phyloP scores from a whole-genome alignment of 306 rosid species.

The Acacia confusa region DNA sequence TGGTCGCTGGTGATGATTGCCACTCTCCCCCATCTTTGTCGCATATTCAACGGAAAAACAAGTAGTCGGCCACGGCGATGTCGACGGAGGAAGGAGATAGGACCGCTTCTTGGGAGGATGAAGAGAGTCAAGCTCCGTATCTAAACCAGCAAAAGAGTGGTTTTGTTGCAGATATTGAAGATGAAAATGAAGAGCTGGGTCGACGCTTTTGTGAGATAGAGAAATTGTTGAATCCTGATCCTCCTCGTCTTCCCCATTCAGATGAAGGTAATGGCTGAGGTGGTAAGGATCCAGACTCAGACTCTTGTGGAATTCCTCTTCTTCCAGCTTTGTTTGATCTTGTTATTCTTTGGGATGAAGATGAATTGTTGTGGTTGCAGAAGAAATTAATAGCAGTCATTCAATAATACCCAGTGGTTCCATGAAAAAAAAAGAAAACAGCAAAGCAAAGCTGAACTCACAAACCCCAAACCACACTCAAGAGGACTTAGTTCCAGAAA shows the following conservation, averaged over 20 bases:
- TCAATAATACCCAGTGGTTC: not conserved
- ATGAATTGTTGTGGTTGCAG: not conserved
- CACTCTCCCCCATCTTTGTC: slow-evolving; percentile 44
- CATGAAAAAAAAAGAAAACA: not conserved
- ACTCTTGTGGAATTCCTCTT: not conserved
- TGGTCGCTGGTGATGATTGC: slow-evolving; percentile 5
- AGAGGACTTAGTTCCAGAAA: not conserved
- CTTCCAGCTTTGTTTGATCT: not conserved
- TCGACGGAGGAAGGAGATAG: not conserved
- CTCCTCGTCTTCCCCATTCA: slow-evolving; percentile 28
- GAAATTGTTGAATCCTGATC: slow-evolving; percentile 4
- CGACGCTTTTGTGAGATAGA: slow-evolving; percentile 7
- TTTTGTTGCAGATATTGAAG: slow-evolving; percentile 24
- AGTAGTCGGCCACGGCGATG: slow-evolving; percentile 35
- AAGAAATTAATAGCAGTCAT: not conserved
- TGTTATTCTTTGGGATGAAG: no score
- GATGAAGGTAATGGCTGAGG: slow-evolving; percentile 29
- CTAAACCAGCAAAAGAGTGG: not conserved
- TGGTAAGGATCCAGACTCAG: slow-evolving; percentile 54
- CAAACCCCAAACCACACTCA: not conserved
- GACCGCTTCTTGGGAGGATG: slow-evolving; percentile 33
- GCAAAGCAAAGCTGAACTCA: not conserved
- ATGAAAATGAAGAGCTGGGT: slow-evolving; percentile 20
- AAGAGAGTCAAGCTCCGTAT: not conserved
- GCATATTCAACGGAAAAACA: slow-evolving; percentile 53